Base-by-base conservation (phyloP, 495 filamentous ascomycete species). In the Entonaema liquescens region DNA sequence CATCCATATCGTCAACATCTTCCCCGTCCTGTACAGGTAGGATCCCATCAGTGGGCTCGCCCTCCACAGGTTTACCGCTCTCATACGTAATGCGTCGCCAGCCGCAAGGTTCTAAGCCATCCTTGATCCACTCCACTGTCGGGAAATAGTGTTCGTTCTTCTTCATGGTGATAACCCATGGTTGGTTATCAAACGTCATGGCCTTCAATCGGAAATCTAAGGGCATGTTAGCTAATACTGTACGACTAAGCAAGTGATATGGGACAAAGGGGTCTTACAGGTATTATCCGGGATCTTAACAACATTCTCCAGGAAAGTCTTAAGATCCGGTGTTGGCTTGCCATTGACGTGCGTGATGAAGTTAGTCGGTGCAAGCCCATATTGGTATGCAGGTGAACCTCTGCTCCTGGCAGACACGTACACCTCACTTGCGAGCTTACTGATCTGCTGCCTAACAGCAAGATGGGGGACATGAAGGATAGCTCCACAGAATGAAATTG, bases 71-170 rank as follows among this genome's bases (percentile, higher is more conserved):
- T 67, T 85, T 82, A 36, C 83, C 82, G 26, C 86, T 87, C 66
- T 91, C 89, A 71, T 94, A 91, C 7, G 89, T 91, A 50, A 93
- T 81, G 3, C 90, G 85, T 54, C 84, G 83, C 92, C 92, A 95
- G 31, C 91, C 91, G 42, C 84, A 86, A 0, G 82, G 80, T 59
- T 87, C 82, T 6, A 82, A 80, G 9, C 83, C 70, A 59, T 95
- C 91, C 74, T 94, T 94, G 74, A 91, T 86, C 78, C 92, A 94
- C 79, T 97, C 93, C 77, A 93, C 91, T 65, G 92, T 95, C 11
- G 93, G 92, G 86, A 97, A 97, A 77, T 99, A 99, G 79, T 99
- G 95, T 78, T 99, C 96, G 78, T 97, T 96, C 89, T 99, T 99
- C 89, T 99, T 99, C 90, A 99, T 98, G 26, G 95, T 98, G 19